These are phyloP conservation scores for Candida dendrica DNA, from an alignment of 805 yeast genomes.

Conservation along the genomic window DNA sequence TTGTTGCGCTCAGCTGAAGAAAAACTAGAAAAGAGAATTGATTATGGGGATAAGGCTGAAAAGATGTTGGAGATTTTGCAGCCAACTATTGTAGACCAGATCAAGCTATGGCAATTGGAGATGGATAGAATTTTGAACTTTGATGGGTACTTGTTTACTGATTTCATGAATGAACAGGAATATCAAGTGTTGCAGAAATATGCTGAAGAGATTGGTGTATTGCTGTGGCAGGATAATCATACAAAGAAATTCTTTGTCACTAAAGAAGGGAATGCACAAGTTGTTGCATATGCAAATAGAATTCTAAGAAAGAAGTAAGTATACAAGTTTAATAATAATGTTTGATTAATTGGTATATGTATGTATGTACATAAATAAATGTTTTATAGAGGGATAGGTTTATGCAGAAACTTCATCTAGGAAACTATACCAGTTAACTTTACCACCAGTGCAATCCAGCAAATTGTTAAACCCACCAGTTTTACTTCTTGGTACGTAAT, in stretches of 20 bases:
- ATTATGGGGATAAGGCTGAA: constrained; percentile 38
- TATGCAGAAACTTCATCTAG: background rate
- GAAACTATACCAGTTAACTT: background rate
- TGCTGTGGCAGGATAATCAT: constrained; percentile 75
- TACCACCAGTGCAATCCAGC: background rate
- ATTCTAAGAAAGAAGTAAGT: constrained; percentile 25
- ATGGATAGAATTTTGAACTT: constrained; percentile 83
- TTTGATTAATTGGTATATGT: too few relatives aligned
- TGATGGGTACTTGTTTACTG: constrained; percentile 83
- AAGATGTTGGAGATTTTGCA: constrained; percentile 64
- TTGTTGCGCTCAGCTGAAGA: constrained; percentile 74
- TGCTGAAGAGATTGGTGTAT: constrained; percentile 86
- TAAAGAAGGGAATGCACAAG: constrained; percentile 77
- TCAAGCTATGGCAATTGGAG: constrained; percentile 93
- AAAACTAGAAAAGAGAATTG: constrained; percentile 56
- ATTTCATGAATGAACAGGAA: constrained; percentile 72
- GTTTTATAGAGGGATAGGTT: background rate
- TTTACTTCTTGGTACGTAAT: background rate
- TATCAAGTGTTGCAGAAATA: constrained; percentile 65
- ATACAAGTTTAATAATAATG: background rate
- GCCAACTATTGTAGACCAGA: constrained; percentile 96
- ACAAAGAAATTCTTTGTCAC: constrained; percentile 79
- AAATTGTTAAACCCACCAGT: background rate
- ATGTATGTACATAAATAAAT: background rate
- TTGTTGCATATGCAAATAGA: constrained; percentile 85